phyloP scores from a whole-genome alignment of 441 rosid species.

The Lepidium campestre region DNA sequence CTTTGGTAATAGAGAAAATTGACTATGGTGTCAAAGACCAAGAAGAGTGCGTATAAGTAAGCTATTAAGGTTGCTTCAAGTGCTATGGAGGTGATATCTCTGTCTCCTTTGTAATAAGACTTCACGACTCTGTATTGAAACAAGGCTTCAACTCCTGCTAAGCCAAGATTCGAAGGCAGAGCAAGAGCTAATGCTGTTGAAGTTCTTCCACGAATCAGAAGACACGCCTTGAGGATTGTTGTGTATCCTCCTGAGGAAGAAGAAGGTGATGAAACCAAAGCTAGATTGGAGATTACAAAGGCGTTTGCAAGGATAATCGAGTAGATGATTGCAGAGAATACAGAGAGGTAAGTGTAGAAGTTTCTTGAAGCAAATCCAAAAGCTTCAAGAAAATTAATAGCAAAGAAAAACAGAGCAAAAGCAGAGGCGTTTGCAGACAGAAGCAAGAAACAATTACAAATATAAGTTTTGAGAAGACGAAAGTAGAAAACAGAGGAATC shows the following conservation, averaged over 20 bases:
- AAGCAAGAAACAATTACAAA: slow-evolving; percentile 49
- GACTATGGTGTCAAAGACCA: slow-evolving; percentile 61
- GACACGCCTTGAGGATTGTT: slow-evolving; percentile 52
- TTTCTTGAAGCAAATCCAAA: slow-evolving; percentile 36
- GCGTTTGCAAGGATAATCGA: slow-evolving; percentile 62
- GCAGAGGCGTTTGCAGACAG: slow-evolving; percentile 73
- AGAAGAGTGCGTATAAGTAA: slow-evolving; percentile 55
- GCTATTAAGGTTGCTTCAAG: slow-evolving; percentile 55
- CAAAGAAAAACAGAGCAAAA: slow-evolving; percentile 50
- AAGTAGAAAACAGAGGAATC: slow-evolving; percentile 37
- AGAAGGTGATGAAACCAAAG: slow-evolving; percentile 37
- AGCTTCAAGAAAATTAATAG: slow-evolving; percentile 37
- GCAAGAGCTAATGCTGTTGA: slow-evolving; percentile 62
- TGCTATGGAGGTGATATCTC: slow-evolving; percentile 23
- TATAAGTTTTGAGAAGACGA: slow-evolving; percentile 49
- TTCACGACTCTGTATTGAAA: slow-evolving; percentile 49
- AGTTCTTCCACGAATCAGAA: slow-evolving; percentile 50
- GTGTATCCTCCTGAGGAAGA: slow-evolving; percentile 42
- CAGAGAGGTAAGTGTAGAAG: slow-evolving; percentile 34
- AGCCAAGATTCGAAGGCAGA: slow-evolving; percentile 39
- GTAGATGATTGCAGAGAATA: slow-evolving; percentile 55
- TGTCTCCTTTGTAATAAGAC: slow-evolving; percentile 23
- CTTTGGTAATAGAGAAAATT: slow-evolving; percentile 46
- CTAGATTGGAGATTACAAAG: slow-evolving; percentile 56
- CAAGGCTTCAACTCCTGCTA: slow-evolving; percentile 66